Evolutionary conservation across 305 asterid species (phyloP).

Genomic region (Plantago rigida): DNA sequence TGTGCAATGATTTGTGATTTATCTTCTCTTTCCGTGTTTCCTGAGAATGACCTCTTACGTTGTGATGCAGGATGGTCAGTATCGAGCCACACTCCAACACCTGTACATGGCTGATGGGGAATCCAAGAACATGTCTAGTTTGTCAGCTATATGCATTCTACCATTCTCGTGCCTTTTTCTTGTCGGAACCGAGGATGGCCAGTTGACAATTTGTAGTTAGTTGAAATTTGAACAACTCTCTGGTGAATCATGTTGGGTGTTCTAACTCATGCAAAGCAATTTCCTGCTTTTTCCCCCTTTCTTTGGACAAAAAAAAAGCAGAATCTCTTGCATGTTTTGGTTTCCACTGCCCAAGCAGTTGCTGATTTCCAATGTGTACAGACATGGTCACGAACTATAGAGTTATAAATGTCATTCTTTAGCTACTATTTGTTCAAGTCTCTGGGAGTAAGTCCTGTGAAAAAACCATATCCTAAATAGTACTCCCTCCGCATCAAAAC

Average conservation of each 20-base stretch:
- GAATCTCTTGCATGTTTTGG: too few relatives aligned
- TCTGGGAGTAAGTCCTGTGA: too few relatives aligned
- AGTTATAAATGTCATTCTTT: too few relatives aligned
- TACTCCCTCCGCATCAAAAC: too few relatives aligned
- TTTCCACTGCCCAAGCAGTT: too few relatives aligned
- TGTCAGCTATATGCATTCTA: constrained; percentile 64
- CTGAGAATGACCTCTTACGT: constrained; percentile 10
- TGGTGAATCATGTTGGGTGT: not conserved
- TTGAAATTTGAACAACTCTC: not conserved
- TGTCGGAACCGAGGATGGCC: constrained; percentile 94
- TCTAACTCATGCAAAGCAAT: not conserved
- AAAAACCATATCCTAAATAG: too few relatives aligned
- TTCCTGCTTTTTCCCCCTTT: too few relatives aligned
- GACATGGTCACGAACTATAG: too few relatives aligned
- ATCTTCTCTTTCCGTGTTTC: not conserved
- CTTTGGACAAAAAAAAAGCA: too few relatives aligned
- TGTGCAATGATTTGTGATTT: not conserved
- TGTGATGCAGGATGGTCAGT: constrained; percentile 58
- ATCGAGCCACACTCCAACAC: constrained; percentile 52
- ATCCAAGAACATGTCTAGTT: constrained; percentile 59
- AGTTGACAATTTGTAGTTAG: constrained; percentile 66
- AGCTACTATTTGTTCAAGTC: too few relatives aligned
- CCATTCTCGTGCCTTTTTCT: constrained; percentile 84
- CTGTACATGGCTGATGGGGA: constrained; percentile 73
- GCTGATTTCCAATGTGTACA: too few relatives aligned